Conservation (phyloP, 768 basidiomycete species). For the Kwoniella sp. region DNA sequence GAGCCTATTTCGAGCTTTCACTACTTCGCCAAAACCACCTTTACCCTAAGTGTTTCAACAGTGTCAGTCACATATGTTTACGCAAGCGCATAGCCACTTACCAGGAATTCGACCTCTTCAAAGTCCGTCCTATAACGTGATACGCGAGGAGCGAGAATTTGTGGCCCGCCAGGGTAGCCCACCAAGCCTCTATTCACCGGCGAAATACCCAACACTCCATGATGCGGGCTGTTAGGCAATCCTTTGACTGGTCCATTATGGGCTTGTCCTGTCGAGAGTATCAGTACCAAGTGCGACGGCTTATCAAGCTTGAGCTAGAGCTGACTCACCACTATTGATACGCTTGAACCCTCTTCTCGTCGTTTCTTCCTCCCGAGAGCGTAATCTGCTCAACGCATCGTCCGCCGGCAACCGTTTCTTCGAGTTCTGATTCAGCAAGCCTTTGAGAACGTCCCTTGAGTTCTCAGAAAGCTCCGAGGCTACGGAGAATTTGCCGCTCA, state of each 20-base stretch:
- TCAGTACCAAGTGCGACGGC: neutral
- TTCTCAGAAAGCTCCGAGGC: conserved; percentile 29
- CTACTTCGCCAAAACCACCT: conserved; percentile 89
- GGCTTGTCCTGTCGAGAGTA: neutral
- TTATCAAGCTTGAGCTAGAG: neutral
- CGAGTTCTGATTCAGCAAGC: conserved; percentile 42
- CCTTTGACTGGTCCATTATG: conserved; percentile 6
- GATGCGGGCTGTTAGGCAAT: conserved; percentile 6
- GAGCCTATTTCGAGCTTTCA: conserved; percentile 87
- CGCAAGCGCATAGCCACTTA: conserved; percentile 46
- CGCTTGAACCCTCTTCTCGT: conserved; percentile 12
- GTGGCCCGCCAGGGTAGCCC: conserved; percentile 21
- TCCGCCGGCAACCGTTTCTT: conserved; percentile 50
- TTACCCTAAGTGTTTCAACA: conserved; percentile 65
- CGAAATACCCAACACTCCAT: conserved; percentile 27
- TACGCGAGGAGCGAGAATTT: conserved; percentile 58
- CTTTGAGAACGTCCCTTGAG: conserved; percentile 39
- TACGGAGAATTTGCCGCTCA: neutral
- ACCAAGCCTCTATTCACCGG: conserved; percentile 30
- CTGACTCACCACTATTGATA: conserved; percentile 10
- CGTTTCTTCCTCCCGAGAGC: conserved; percentile 22
- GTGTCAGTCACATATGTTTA: neutral
- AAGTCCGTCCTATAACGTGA: conserved; percentile 93
- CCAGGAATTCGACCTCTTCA: conserved; percentile 86
- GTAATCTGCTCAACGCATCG: conserved; percentile 33